Evolutionary conservation across 306 rosid species (phyloP).

Genomic region (Begonia loranthoides): DNA sequence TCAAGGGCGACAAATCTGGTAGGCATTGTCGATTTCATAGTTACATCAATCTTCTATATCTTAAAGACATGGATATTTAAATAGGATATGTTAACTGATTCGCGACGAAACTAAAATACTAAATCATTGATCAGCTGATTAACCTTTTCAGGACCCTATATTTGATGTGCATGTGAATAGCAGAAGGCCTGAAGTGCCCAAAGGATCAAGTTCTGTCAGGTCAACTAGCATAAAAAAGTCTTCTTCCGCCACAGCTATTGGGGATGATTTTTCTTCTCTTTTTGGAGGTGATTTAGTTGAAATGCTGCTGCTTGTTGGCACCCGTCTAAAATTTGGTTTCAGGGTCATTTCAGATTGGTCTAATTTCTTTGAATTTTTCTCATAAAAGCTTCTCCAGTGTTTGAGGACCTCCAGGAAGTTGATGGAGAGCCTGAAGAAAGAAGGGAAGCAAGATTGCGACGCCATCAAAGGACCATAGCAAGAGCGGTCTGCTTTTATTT

Average conservation of each 20-base stretch:
- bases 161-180: slow-evolving; percentile 29
- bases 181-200: slow-evolving; percentile 35
- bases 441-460: slow-evolving; percentile 63
- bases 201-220: slow-evolving; percentile 29
- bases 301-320: background rate
- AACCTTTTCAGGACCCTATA: slow-evolving; percentile 37
- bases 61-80: too few species aligned
- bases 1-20: slow-evolving; percentile 56
- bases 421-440: slow-evolving; percentile 91
- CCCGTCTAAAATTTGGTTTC: slow-evolving; percentile 2
- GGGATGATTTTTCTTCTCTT: slow-evolving; percentile 58
- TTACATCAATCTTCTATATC: background rate
- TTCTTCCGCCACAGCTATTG: slow-evolving; percentile 21
- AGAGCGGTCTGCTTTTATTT: slow-evolving; percentile 49
- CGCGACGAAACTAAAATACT: too few species aligned
- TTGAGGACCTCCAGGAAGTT: slow-evolving; percentile 48
- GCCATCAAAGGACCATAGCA: slow-evolving; percentile 51
- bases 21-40: slow-evolving; percentile 12
- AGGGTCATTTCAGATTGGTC: background rate
- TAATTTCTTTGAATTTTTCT: slow-evolving; percentile 6
- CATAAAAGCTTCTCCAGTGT: slow-evolving; percentile 36
- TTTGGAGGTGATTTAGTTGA: slow-evolving; percentile 52
- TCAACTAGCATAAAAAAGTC: slow-evolving; percentile 42
- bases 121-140: background rate
- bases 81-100: too few species aligned